phyloP scores from a whole-genome alignment of 148 eudicot species.

The Rhododendron griersonianum region DNA sequence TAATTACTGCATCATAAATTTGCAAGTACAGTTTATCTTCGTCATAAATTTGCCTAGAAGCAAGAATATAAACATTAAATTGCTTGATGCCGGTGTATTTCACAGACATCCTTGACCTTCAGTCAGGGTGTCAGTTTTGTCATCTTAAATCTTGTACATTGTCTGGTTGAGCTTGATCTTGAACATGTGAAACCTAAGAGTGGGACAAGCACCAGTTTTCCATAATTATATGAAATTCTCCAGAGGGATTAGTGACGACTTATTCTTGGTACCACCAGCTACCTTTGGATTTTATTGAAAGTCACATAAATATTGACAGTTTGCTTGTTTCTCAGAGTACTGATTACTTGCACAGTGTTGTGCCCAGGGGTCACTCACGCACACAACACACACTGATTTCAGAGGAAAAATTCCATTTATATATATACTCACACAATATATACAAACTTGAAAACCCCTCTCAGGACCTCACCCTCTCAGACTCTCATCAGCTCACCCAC shows the following conservation, averaged over 20 bases:
- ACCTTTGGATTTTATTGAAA: background rate
- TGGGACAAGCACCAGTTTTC: background rate
- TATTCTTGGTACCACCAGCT: background rate
- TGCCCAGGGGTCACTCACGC: too few species aligned
- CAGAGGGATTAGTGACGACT: background rate
- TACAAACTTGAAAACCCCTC: too few species aligned
- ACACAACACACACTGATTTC: too few species aligned
- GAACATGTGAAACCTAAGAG: background rate
- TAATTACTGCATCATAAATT: background rate
- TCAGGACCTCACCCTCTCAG: too few species aligned
- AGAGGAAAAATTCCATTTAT: too few species aligned
- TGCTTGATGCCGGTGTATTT: background rate
- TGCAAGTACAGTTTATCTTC: background rate
- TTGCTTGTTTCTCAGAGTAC: background rate
- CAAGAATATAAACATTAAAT: background rate
- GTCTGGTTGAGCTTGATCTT: constrained; percentile 4
- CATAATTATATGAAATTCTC: background rate
- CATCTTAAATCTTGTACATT: background rate
- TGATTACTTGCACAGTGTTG: constrained; percentile 4
- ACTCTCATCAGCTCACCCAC: too few species aligned
- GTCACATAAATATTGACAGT: background rate
- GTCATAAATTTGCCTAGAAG: background rate
- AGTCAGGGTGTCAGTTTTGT: background rate
- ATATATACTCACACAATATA: too few species aligned
- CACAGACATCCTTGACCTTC: background rate